These are phyloP conservation scores for Calonectria hongkongensis DNA, from an alignment of 2,329 filamentous ascomycete genomes.

Conservation along the genomic window DNA sequence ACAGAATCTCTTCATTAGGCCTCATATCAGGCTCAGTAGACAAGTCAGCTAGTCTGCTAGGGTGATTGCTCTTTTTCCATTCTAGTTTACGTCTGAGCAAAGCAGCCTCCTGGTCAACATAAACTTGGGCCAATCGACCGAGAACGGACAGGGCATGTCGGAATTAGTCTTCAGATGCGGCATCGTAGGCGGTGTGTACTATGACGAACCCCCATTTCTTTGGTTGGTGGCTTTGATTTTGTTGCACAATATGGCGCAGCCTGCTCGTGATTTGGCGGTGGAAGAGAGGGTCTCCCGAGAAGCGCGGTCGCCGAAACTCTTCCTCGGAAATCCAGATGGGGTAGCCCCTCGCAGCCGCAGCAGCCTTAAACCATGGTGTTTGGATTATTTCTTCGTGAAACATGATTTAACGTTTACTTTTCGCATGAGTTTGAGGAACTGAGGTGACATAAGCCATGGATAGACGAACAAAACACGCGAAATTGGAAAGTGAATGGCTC, in stretches of 20 bases:
- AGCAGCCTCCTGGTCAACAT: not conserved
- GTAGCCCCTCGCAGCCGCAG: not conserved
- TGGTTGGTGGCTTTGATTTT: not conserved
- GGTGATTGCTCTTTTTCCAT: not conserved
- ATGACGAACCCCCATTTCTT: not conserved
- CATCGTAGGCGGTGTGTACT: not conserved
- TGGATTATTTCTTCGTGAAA: too few relatives aligned
- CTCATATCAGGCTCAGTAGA: not conserved
- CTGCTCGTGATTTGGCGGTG: not conserved
- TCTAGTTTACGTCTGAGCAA: not conserved
- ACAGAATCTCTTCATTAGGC: not conserved
- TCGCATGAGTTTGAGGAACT: too few relatives aligned
- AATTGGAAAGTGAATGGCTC: too few relatives aligned
- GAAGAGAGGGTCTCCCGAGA: not conserved
- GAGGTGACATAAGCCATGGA: too few relatives aligned
- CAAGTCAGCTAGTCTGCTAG: not conserved
- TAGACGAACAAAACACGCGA: too few relatives aligned
- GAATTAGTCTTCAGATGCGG: not conserved
- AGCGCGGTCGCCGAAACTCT: not conserved
- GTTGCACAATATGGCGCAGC: not conserved
- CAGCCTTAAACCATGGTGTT: too few relatives aligned
- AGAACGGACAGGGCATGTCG: not conserved
- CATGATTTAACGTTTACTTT: too few relatives aligned
- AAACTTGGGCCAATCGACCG: not conserved
- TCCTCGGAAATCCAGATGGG: not conserved